A percentile compares a stretch with the other conserved stretches of the same genome.
phyloP scores from a whole-genome alignment of 371 early-diverging fungal species.

The Apophysomyces ossiformis region DNA sequence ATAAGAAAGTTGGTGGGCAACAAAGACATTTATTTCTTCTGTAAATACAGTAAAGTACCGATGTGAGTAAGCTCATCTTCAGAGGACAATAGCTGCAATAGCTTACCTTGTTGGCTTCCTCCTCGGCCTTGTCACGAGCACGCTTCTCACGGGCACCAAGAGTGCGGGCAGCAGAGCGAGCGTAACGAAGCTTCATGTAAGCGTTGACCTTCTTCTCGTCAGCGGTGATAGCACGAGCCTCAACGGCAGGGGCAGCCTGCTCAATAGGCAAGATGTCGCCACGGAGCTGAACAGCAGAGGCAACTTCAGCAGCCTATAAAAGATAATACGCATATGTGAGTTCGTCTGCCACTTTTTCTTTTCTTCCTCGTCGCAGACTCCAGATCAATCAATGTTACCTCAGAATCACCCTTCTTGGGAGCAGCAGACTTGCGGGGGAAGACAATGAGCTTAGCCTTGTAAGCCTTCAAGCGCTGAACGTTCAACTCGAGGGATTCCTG shows the following conservation, averaged over 20 bases:
- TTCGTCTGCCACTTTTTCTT: no score
- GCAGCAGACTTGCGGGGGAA: conserved; percentile 93
- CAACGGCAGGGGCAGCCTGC: conserved; percentile 68
- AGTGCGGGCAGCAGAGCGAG: conserved; percentile 82
- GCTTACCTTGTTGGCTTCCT: conserved; percentile 81
- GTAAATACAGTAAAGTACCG: conserved; percentile 4
- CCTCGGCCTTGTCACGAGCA: conserved; percentile 82
- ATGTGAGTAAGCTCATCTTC: background rate
- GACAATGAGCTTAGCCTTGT: conserved; percentile 92
- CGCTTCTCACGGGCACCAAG: conserved; percentile 88
- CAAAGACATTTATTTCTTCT: conserved; percentile 22
- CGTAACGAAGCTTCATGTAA: conserved; percentile 89
- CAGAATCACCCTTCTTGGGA: conserved; percentile 81
- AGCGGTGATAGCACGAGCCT: conserved; percentile 84
- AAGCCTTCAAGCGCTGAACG: conserved; percentile 97
- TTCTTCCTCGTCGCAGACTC: conserved; percentile 31
- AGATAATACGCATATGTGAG: conserved; percentile 46
- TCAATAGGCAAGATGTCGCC: conserved; percentile 78
- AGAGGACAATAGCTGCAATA: no score
- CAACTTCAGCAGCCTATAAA: conserved; percentile 72
- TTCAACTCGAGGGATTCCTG: conserved; percentile 96
- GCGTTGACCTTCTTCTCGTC: conserved; percentile 85
- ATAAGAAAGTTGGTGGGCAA: conserved; percentile 12
- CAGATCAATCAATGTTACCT: conserved; percentile 28
- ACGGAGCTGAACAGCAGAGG: conserved; percentile 75